These are phyloP conservation scores for Saccharomycopsis amapae DNA, from an alignment of 805 yeast genomes.

Conservation along the genomic window DNA sequence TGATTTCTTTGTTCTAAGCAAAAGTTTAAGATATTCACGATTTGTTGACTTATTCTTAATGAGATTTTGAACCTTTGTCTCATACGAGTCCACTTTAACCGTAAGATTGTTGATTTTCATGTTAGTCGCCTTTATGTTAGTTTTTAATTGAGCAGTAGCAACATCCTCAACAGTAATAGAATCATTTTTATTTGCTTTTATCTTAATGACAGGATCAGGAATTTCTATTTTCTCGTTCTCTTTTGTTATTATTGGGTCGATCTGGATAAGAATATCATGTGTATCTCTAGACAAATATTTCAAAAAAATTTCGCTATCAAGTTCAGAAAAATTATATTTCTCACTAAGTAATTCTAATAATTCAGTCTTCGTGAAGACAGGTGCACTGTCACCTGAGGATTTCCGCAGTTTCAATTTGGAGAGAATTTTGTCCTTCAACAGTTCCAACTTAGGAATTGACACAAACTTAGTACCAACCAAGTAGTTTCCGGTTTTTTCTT, in stretches of 20 bases:
- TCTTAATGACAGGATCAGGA: conserved; percentile 14
- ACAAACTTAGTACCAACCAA: conserved; percentile 12
- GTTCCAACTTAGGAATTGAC: conserved; percentile 10
- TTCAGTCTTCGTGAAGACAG: background rate
- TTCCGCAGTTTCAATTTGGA: background rate
- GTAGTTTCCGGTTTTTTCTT: conserved; percentile 13
- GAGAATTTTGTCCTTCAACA: background rate
- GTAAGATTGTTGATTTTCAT: conserved; percentile 5
- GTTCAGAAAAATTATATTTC: background rate
- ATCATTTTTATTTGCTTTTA: conserved; percentile 1
- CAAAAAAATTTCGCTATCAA: conserved; percentile 4
- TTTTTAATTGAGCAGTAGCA: conserved; percentile 13
- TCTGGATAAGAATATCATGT: conserved; percentile 1
- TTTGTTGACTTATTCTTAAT: conserved; percentile 6
- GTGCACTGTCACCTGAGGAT: background rate
- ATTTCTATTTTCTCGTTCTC: conserved; percentile 5
- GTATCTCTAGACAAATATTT: conserved; percentile 10
- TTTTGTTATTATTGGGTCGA: background rate
- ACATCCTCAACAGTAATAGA: conserved; percentile 8
- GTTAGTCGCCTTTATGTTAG: conserved; percentile 5
- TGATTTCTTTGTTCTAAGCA: conserved; percentile 14
- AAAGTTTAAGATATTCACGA: conserved; percentile 14
- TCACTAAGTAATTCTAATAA: background rate
- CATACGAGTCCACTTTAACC: conserved; percentile 6
- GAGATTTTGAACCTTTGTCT: conserved; percentile 3